Evolutionary conservation across 129 eudicot genomes (phyloP), one percentile per base, ranked within the genome.

Genomic region (Cynara cardunculus): DNA sequence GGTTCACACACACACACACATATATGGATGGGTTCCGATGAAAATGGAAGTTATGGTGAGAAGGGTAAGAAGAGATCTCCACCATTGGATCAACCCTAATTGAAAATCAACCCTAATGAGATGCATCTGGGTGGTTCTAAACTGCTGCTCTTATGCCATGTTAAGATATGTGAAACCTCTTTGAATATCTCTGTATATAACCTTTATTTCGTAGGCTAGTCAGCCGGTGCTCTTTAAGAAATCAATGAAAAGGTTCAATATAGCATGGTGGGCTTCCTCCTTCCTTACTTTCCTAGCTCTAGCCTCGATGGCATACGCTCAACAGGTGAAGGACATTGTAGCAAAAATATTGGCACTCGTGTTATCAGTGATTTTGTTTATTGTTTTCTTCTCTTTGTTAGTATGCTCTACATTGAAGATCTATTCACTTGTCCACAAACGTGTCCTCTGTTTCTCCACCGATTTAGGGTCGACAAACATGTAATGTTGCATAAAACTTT

Each of bases 201-300:
- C 14, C 13, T 18, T 41, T 41, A 41, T 41, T 41, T 41, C 12
- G 53, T 68, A 93, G 96, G 93, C 80, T 25, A 82, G 86, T 67
- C 78, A 94, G 25, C 91, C 96, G 56, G 56, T 19, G 46, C 85
- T 93, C 18, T 93, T 93, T 82, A 89, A 86, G 92, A 93, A 89
- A 83, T 88, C 98, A 0, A 80, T 90, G 90, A 90, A 76, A 69
- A 88, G 80, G 85, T 90, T 87, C 80, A 90, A 75, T 46, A 73
- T 89, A 34, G 87, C 89, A 18, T 92, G 96, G 97, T 92, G 97
- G 97, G 96, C 97, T 68, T 92, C 84, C 84, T 90, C 96, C 11
- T 92, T 85, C 56, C 56, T 87, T 25, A 88, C 89, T 18, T 85
- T 87, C 80, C 88, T 92, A 19, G 96, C 96, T n/a, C 80, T 93